phyloP scores from a whole-genome alignment of 768 basidiomycete species.

The Tulasnella sp. region DNA sequence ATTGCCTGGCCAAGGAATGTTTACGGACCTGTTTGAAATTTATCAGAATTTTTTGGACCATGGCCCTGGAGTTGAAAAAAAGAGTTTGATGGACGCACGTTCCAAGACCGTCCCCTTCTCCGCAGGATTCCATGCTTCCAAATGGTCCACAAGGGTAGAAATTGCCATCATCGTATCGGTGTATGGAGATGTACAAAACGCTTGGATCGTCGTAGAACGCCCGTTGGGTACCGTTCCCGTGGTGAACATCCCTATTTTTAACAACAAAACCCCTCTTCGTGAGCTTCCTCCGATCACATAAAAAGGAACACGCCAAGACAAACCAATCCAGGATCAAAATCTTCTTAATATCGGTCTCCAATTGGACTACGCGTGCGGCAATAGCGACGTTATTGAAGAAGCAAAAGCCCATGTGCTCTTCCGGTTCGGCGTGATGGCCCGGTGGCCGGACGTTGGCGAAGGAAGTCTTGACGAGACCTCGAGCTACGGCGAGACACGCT shows the following conservation, averaged over 20 bases:
- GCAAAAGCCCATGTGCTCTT: constrained; percentile 98
- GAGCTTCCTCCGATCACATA: no score
- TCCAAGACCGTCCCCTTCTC: constrained; percentile 77
- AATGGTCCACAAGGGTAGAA: constrained; percentile 94
- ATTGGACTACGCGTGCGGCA: constrained; percentile 75
- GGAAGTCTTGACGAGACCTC: constrained; percentile 71
- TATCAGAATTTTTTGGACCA: not conserved
- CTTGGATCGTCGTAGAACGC: constrained; percentile 91
- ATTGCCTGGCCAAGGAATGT: constrained; percentile 85
- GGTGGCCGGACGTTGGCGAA: constrained; percentile 97
- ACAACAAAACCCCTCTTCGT: not conserved
- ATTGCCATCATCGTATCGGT: constrained; percentile 85
- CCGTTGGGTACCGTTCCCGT: constrained; percentile 95
- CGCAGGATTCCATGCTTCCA: constrained; percentile 80
- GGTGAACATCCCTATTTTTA: constrained; percentile 81
- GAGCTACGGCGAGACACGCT: constrained; percentile 79
- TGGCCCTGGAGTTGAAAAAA: not conserved
- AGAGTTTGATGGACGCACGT: constrained; percentile 62
- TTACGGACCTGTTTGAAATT: constrained; percentile 72
- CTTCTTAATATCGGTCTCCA: constrained; percentile 63
- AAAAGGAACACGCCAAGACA: constrained; percentile 37
- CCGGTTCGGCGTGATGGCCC: constrained; percentile 97
- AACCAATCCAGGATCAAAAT: constrained; percentile 95
- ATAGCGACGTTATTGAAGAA: constrained; percentile 99
- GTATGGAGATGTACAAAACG: constrained; percentile 90